Evolutionary conservation across 176 grass and related monocot genomes (phyloP), one percentile per base, ranked within the genome.

Genomic region (Ananas comosus): DNA sequence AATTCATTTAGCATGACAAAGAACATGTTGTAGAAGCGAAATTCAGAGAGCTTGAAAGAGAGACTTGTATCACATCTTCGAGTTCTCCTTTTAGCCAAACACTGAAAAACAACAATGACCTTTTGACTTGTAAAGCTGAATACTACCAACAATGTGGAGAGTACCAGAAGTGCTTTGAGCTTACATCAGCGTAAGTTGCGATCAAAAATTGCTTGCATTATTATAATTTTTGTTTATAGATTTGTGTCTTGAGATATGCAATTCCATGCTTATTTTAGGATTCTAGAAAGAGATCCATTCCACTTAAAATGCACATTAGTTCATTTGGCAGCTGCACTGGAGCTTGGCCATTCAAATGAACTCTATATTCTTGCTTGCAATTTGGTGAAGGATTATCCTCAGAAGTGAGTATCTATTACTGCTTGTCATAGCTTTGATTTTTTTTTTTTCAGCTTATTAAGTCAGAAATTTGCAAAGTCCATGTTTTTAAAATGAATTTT

Each of bases 271-370:
- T 82, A n/a, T 57, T 71, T 80, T 78, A 97, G 94, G 77, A 86
- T 92, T 75, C 87, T 97, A 82, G 94, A 92, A 81, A 92, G 85
- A 71, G 94, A 97, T 25, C 89, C 94, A 78, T 97, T 92, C 28
- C 94, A 97, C 90, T 83, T 87, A 33, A 97, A 97, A 77, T 85
- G 94, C 82, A 91, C 73, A 10, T 74, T 90, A 81, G 80, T 92
- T 85, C 85, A 97, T 90, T 81, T 92, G 79, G 94, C 83, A 70
- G 74, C 94, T 90, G 80, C 89, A 71, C 76, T 97, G 79, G 94
- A 97, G 72, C 94, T 97, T 85, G 84, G 83, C 63, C 86, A 82
- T 79, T 91, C 93, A 63, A 97, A 97, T 64, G 94, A 97, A 76
- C 85, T 97, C 77, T 97, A 97, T 85, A 75, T 97, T 79, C 69